Evolutionary conservation across 208 protist species (phyloP).

Genomic region (Kentomonas sorsogonicus): DNA sequence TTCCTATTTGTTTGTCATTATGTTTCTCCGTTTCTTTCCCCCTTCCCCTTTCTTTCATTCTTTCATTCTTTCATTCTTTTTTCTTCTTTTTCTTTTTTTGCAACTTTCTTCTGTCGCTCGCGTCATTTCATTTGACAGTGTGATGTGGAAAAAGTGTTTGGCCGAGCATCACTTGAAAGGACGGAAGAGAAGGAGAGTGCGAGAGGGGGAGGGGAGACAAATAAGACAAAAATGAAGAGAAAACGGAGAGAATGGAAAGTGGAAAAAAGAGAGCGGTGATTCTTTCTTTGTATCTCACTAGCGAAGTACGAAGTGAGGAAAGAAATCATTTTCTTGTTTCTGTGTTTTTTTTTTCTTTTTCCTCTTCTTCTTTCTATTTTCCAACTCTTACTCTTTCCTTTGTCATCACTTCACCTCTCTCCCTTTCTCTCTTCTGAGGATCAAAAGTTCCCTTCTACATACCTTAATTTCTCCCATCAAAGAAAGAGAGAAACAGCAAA

Average conservation of each 20-base stretch:
- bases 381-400: slow-evolving; percentile 10
- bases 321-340: neutral
- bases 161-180: too few species aligned
- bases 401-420: too few species aligned
- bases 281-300: neutral
- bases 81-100: neutral
- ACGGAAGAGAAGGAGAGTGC: too few species aligned
- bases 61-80: slow-evolving; percentile 5
- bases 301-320: neutral
- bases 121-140: neutral
- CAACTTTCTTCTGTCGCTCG: neutral
- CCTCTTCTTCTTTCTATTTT: slow-evolving; percentile 5
- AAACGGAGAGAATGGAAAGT: neutral
- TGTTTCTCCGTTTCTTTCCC: slow-evolving; percentile 5
- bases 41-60: slow-evolving; percentile 4
- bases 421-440: too few species aligned
- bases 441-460: neutral
- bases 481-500: slow-evolving; percentile 1
- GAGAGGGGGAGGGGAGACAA: neutral
- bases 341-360: slow-evolving; percentile 4
- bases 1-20: neutral
- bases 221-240: neutral
- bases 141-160: too few species aligned
- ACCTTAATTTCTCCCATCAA: neutral
- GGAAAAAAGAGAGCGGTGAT: too few species aligned